Conservation (phyloP, 352 stramenopile species). For the Phytophthora uliginosa region DNA sequence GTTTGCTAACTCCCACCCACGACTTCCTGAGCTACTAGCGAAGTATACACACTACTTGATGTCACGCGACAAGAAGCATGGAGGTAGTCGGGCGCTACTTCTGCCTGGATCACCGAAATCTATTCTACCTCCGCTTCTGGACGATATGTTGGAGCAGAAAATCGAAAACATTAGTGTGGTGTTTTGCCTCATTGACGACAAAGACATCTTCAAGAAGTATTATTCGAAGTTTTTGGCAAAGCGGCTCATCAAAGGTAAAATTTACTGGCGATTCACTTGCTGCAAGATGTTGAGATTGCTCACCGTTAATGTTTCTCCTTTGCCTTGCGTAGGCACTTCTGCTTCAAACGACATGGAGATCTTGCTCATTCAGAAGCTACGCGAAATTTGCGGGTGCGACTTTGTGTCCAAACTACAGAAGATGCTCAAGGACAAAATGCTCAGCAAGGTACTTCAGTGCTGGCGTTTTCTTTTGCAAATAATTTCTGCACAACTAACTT, state of each 20-base stretch:
- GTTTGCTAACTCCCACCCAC: slow-evolving; percentile 87
- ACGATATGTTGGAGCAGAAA: slow-evolving; percentile 80
- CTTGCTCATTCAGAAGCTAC: slow-evolving; percentile 84
- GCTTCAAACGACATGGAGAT: slow-evolving; percentile 83
- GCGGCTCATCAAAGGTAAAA: slow-evolving; percentile 83
- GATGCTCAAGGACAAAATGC: slow-evolving; percentile 89
- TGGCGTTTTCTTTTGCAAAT: not conserved
- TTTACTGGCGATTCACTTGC: not conserved
- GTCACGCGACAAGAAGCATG: slow-evolving; percentile 72
- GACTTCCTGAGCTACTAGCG: slow-evolving; percentile 81
- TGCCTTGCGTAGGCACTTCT: slow-evolving; percentile 50
- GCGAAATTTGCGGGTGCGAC: slow-evolving; percentile 86
- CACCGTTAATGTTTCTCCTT: not conserved
- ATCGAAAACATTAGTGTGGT: slow-evolving; percentile 87
- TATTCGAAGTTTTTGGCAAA: slow-evolving; percentile 90
- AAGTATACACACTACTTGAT: slow-evolving; percentile 91
- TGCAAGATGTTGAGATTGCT: not conserved
- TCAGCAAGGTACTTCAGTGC: slow-evolving; percentile 70
- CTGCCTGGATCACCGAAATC: slow-evolving; percentile 34
- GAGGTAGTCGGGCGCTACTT: slow-evolving; percentile 27
- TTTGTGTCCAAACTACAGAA: slow-evolving; percentile 92
- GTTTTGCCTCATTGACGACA: slow-evolving; percentile 92
- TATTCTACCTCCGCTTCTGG: slow-evolving; percentile 30
- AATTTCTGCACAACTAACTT: slow-evolving; percentile 13
- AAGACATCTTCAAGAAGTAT: slow-evolving; percentile 92